These are phyloP conservation scores for Apiospora rasikravindrae DNA, from an alignment of 2,329 filamentous ascomycete species.

Conservation along the genomic window DNA sequence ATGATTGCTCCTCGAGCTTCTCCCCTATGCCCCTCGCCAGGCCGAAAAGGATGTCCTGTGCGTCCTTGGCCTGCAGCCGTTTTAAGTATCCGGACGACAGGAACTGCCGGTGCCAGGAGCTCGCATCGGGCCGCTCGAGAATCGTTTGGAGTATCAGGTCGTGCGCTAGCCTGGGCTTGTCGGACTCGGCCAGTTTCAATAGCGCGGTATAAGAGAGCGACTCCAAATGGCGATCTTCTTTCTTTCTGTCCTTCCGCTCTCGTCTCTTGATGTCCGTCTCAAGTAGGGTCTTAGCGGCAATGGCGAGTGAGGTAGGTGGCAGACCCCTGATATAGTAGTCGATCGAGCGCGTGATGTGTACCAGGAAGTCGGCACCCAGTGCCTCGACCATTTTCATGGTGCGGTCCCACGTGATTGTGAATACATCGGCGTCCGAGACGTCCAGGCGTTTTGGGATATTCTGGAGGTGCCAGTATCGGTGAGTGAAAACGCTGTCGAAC, in stretches of 20 bases:
- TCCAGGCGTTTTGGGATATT: not conserved
- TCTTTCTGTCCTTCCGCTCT: not conserved
- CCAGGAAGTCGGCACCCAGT: not conserved
- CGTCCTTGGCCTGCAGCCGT: slow-evolving; percentile 33
- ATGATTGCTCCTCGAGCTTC: slow-evolving; percentile 32
- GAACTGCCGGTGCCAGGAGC: slow-evolving; percentile 41
- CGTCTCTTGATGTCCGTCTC: not conserved
- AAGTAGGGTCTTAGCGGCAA: not conserved
- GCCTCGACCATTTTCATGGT: slow-evolving; percentile 9
- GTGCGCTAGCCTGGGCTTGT: slow-evolving; percentile 38
- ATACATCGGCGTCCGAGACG: not conserved
- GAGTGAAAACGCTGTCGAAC: not conserved
- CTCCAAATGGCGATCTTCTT: not conserved
- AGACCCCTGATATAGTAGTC: not conserved
- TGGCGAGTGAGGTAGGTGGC: not conserved
- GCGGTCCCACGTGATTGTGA: not conserved
- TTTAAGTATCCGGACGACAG: slow-evolving; percentile 35
- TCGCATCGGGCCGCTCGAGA: slow-evolving; percentile 36
- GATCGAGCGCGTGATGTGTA: not conserved
- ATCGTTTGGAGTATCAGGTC: slow-evolving; percentile 38
- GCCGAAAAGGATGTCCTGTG: slow-evolving; percentile 33
- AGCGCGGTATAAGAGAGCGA: not conserved
- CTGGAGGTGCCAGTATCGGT: not conserved
- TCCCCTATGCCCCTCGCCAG: slow-evolving; percentile 37
- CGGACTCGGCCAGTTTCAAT: slow-evolving; percentile 31